Percentiles rank a stretch among this genome's conserved stretches.
phyloP scores from a whole-genome alignment of 1,284 basidiomycete genomes.

The Prillingera fragicola region DNA sequence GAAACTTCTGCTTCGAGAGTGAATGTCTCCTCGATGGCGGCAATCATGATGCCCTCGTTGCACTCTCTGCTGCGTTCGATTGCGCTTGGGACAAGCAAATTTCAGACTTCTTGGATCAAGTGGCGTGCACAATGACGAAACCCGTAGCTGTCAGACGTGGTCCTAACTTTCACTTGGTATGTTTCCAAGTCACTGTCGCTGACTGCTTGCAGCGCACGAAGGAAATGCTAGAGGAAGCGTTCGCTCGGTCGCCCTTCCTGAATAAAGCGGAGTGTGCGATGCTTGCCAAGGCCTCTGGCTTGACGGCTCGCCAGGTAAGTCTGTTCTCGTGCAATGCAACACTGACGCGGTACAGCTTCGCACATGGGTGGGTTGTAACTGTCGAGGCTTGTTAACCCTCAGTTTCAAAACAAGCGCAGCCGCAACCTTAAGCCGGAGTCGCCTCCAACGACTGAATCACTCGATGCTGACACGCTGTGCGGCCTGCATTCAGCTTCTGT shows the following conservation, averaged over 20 bases:
- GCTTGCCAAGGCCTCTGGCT: slow-evolving; percentile 23
- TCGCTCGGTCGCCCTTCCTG: slow-evolving; percentile 15
- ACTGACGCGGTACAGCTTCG: slow-evolving; percentile 23
- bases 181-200: too few relatives aligned
- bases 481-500: neutral
- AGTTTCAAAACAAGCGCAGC: slow-evolving; percentile 31
- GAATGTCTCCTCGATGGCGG: too few relatives aligned
- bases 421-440: slow-evolving; percentile 4
- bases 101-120: too few relatives aligned
- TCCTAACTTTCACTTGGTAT: too few relatives aligned
- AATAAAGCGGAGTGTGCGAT: slow-evolving; percentile 20
- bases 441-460: too few relatives aligned
- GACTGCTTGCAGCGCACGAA: slow-evolving; percentile 14
- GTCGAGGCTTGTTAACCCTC: neutral
- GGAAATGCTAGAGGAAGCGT: slow-evolving; percentile 21
- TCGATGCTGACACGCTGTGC: neutral
- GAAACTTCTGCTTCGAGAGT: too few relatives aligned
- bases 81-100: too few relatives aligned
- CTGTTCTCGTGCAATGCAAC: neutral
- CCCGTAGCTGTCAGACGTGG: too few relatives aligned
- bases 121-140: too few relatives aligned
- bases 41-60: too few relatives aligned
- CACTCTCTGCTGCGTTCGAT: too few relatives aligned
- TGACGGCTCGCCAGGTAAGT: slow-evolving; percentile 32
- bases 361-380: slow-evolving; percentile 31